Conservation (phyloP, 768 basidiomycete genomes). For the Phlebiopsis gigantea region DNA sequence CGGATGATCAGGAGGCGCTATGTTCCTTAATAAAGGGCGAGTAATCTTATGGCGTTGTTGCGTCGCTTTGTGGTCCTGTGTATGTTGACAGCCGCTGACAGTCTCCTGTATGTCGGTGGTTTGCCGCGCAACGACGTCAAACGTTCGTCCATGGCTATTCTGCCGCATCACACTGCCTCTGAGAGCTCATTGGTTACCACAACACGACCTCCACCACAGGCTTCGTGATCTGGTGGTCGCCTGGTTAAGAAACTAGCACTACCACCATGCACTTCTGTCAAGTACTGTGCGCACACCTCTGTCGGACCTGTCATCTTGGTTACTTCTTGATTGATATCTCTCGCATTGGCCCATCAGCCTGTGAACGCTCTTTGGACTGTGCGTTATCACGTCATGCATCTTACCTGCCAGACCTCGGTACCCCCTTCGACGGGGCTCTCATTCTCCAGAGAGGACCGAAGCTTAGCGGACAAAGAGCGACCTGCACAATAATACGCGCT, state of each 20-base stretch:
- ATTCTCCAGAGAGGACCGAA: neutral
- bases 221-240: neutral
- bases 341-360: neutral
- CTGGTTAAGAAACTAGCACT: neutral
- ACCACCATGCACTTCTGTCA: neutral
- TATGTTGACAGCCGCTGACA: neutral
- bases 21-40: conserved; percentile 13
- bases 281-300: neutral
- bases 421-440: too few species aligned
- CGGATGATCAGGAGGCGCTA: conserved; percentile 26
- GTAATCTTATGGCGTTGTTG: neutral
- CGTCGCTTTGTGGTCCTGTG: neutral
- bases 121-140: neutral
- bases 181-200: neutral
- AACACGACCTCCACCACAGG: neutral
- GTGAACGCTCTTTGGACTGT: neutral
- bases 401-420: neutral
- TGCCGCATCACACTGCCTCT: neutral
- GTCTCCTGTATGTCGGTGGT: neutral
- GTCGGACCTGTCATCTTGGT: neutral
- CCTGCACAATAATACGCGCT: neutral
- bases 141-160: neutral
- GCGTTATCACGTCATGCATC: neutral
- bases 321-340: conserved; percentile 3
- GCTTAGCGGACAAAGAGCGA: neutral